Evolutionary conservation across 108 stramenopile species (phyloP).

Genomic region (Aurantiochytrium sp.): DNA sequence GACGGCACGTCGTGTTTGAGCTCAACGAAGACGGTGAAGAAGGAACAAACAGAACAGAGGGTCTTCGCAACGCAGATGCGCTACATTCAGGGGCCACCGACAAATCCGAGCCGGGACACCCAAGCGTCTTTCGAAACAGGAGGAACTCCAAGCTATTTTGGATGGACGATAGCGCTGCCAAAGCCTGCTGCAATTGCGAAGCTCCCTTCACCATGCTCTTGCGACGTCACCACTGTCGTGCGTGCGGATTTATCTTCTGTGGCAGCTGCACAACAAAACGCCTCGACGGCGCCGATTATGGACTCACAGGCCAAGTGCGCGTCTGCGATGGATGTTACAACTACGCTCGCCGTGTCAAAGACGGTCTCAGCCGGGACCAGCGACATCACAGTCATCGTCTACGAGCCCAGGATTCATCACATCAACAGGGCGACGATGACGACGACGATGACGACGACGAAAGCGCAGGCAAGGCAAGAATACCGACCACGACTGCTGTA

Average conservation of each 20-base stretch:
- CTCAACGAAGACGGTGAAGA: background rate
- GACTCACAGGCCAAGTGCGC: background rate
- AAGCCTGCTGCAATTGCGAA: background rate
- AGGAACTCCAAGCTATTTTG: background rate
- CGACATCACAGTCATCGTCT: background rate
- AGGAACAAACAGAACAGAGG: background rate
- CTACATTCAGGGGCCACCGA: background rate
- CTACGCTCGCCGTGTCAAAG: background rate
- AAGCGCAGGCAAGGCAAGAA: too few species aligned
- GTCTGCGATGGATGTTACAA: background rate
- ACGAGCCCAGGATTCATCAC: background rate
- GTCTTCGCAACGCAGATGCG: background rate
- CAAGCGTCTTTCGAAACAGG: background rate
- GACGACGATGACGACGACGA: background rate
- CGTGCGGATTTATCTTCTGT: background rate
- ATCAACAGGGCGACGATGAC: background rate
- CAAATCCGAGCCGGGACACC: background rate
- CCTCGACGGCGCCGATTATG: background rate
- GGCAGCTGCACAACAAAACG: background rate
- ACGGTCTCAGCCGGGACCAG: background rate
- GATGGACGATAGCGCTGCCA: constrained; percentile 11
- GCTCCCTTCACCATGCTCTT: background rate
- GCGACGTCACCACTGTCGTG: background rate
- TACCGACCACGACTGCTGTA: too few species aligned
- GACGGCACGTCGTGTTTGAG: background rate